These are phyloP conservation scores for Vaccinium corymbosum DNA, from an alignment of 148 eudicot species.

Conservation along the genomic window DNA sequence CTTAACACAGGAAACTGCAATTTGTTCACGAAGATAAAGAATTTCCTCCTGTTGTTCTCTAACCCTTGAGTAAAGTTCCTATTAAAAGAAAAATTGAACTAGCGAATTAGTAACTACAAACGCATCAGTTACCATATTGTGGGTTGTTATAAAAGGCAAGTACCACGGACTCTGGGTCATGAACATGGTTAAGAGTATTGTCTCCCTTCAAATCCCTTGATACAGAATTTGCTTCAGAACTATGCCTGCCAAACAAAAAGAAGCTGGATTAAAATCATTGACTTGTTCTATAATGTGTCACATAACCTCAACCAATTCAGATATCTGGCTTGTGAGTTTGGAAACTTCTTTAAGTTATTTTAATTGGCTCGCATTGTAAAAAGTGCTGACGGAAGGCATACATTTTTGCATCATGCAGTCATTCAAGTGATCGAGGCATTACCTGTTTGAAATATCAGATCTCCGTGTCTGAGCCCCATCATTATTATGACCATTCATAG, in stretches of 20 bases:
- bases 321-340: background rate
- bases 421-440: background rate
- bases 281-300: background rate
- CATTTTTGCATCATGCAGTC: background rate
- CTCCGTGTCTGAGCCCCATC: slow-evolving; percentile 16
- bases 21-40: slow-evolving; percentile 48
- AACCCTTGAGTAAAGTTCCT: slow-evolving; percentile 61
- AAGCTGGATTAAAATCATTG: slow-evolving; percentile 1
- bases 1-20: slow-evolving; percentile 64
- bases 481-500: slow-evolving; percentile 22
- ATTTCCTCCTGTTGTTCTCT: slow-evolving; percentile 65
- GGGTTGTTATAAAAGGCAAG: slow-evolving; percentile 8
- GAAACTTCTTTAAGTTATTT: background rate
- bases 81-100: slow-evolving; percentile 17
- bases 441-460: slow-evolving; percentile 25
- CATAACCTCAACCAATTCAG: background rate
- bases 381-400: background rate
- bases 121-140: background rate
- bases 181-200: slow-evolving; percentile 24
- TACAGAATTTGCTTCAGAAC: slow-evolving; percentile 36
- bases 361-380: background rate
- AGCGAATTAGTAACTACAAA: slow-evolving; percentile 10
- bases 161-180: slow-evolving; percentile 60
- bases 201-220: slow-evolving; percentile 40
- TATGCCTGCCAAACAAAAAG: slow-evolving; percentile 31